Base-by-base conservation (phyloP, 352 stramenopile species). In the Pythium phragmitis region DNA sequence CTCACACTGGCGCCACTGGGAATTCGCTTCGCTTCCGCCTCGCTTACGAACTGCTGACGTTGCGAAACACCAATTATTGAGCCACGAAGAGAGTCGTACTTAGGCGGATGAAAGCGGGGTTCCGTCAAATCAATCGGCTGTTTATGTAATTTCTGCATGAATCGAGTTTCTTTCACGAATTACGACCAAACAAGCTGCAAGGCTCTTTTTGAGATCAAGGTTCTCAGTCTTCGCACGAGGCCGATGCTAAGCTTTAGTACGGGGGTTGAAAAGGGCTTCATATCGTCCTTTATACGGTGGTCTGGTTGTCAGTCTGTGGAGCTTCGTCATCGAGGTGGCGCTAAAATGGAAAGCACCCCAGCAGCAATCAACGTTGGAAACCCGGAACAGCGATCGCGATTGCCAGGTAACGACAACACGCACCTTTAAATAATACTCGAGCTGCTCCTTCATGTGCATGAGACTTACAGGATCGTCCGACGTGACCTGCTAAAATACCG, bases 351-450 rank as follows among this genome's bases (percentile, higher is more conserved):
- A 12, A 56, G n/a, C 16, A 33, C 4, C 41, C 2, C 37, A 42
- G 37, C 37, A 2, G 7, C 14, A 42, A 4, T 42, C 26, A 30
- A 5, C 26, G 26, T 30, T 30, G 26, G 26, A 5, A 30, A 30
- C 26, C 26, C 26, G 2, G 26, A 5, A 42, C 37, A 3, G 37
- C 37, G 6, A 42, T 42, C 37, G 26, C 26, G 26, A 30, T 3
- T 30, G 26, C 26, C 26, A 5, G 11, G 14, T 42, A 14, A 8
- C 46, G 11, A 9, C 41, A 4, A 21, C 3, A 63, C 69, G 19
- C 61, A 94, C 85, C 77, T 94, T 91, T 72, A 94, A 82, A 78
- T 92, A 94, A 67, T 81, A 94, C 69, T 91, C 79, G n/a, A 94
- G 67, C 39, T 94, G 82, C 52, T 91, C 76, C 72, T 94, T 94